Percentiles rank a stretch among this genome's conserved stretches.
These are phyloP conservation scores for Vanrija humicola DNA, from an alignment of 1,284 basidiomycete species.

Conservation along the genomic window DNA sequence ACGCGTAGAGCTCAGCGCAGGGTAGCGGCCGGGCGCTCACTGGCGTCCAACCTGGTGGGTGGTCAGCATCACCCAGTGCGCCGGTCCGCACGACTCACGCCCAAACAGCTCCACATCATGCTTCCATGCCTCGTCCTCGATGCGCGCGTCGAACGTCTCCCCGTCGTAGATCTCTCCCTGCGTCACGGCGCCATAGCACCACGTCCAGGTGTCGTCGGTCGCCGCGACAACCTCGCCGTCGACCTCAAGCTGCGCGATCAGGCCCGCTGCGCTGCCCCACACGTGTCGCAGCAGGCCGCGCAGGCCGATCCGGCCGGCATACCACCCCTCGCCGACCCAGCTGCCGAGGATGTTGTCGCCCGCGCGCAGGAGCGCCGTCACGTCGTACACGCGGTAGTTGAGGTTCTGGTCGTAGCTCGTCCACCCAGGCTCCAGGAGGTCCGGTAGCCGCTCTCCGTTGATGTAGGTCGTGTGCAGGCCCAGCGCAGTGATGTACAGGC, in stretches of 20 bases:
- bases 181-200: slow-evolving; percentile 17
- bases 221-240: slow-evolving; percentile 8
- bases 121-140: neutral
- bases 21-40: slow-evolving; percentile 15
- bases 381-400: slow-evolving; percentile 23
- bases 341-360: slow-evolving; percentile 17
- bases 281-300: slow-evolving; percentile 14
- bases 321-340: slow-evolving; percentile 27
- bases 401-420: slow-evolving; percentile 21
- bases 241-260: slow-evolving; percentile 19
- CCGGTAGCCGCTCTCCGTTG: slow-evolving; percentile 24
- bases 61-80: too few relatives aligned
- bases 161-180: slow-evolving; percentile 19
- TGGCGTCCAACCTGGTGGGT: neutral
- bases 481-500: slow-evolving; percentile 28
- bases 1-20: slow-evolving; percentile 16
- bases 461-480: slow-evolving; percentile 26
- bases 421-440: slow-evolving; percentile 30
- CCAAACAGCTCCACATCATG: too few relatives aligned
- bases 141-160: slow-evolving; percentile 14
- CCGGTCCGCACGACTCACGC: too few relatives aligned
- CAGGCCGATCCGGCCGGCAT: slow-evolving; percentile 11
- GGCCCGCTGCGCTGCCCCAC: slow-evolving; percentile 11
- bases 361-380: slow-evolving; percentile 6
- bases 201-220: slow-evolving; percentile 15